These are phyloP conservation scores for Hygrocybe punicea DNA, from an alignment of 768 basidiomycete genomes.

Conservation along the genomic window DNA sequence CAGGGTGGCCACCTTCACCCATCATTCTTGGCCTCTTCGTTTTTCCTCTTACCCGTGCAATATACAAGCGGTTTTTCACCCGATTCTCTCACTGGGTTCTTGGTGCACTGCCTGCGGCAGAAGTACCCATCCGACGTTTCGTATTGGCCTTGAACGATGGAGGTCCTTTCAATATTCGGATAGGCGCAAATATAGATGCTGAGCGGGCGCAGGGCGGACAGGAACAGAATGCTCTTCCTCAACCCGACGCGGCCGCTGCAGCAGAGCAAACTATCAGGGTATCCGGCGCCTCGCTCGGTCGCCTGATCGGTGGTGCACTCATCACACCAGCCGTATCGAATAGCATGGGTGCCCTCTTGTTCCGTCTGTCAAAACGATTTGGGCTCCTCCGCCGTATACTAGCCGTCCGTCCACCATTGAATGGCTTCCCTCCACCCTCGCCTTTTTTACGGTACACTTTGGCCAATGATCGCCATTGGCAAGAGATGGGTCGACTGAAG, in stretches of 20 bases:
- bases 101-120: slow-evolving; percentile 37
- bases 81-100: slow-evolving; percentile 44
- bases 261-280: slow-evolving; percentile 59
- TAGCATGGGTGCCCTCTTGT: slow-evolving; percentile 59
- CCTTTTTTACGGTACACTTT: slow-evolving; percentile 15
- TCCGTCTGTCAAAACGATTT: slow-evolving; percentile 50
- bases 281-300: slow-evolving; percentile 58
- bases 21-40: slow-evolving; percentile 52
- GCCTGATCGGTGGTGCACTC: slow-evolving; percentile 66
- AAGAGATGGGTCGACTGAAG: slow-evolving; percentile 21
- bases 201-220: slow-evolving; percentile 12
- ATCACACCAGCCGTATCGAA: slow-evolving; percentile 64
- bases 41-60: slow-evolving; percentile 44
- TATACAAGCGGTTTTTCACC: slow-evolving; percentile 44
- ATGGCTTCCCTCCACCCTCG: slow-evolving; percentile 13
- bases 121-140: slow-evolving; percentile 14
- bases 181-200: slow-evolving; percentile 9
- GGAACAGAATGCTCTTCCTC: slow-evolving; percentile 21
- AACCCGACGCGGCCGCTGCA: slow-evolving; percentile 42
- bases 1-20: slow-evolving; percentile 59
- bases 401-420: slow-evolving; percentile 29
- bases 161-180: slow-evolving; percentile 13
- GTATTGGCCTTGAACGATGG: slow-evolving; percentile 16
- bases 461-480: slow-evolving; percentile 13
- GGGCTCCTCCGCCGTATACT: slow-evolving; percentile 40